Percentiles rank a stretch among this genome's conserved stretches.
Conservation (phyloP, 2,329 filamentous ascomycete species). For the Curvularia sp. region DNA sequence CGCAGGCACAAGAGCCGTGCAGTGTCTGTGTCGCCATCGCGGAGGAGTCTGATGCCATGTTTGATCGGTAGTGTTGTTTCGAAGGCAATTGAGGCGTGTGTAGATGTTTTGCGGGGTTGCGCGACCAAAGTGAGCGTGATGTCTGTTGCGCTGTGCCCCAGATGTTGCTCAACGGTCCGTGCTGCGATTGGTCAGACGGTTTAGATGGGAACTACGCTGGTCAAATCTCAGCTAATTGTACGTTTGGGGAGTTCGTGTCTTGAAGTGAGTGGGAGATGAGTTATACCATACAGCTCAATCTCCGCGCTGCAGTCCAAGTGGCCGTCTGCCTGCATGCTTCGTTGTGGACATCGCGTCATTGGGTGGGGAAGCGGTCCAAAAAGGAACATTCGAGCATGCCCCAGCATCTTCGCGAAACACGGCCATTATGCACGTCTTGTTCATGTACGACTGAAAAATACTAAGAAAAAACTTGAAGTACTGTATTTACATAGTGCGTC, state of each 20-base stretch:
- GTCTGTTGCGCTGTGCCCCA: conserved; percentile 15
- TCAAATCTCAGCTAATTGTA: neutral
- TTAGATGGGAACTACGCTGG: conserved; percentile 9
- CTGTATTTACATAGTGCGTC: neutral
- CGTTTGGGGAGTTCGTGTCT: neutral
- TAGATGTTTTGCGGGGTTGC: conserved; percentile 14
- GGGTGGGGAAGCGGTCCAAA: conserved; percentile 13
- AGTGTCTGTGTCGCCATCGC: conserved; percentile 59
- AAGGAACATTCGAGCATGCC: conserved; percentile 20
- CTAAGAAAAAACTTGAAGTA: neutral
- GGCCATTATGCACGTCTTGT: neutral
- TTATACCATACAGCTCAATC: neutral
- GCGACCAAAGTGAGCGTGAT: conserved; percentile 18
- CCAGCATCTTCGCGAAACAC: conserved; percentile 10
- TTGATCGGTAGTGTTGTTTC: neutral
- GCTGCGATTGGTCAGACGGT: conserved; percentile 17
- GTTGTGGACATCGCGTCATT: conserved; percentile 17
- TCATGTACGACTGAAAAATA: neutral
- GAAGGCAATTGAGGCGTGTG: conserved; percentile 11
- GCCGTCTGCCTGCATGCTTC: neutral
- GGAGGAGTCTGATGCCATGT: neutral
- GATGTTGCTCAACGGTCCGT: conserved; percentile 13
- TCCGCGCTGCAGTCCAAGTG: neutral
- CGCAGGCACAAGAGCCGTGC: conserved; percentile 82
- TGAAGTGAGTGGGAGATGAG: neutral